Percentiles rank a stretch among this genome's conserved stretches.
Evolutionary conservation across 1,284 basidiomycete species (phyloP).

Genomic region (Xerocomus amazonicus): DNA sequence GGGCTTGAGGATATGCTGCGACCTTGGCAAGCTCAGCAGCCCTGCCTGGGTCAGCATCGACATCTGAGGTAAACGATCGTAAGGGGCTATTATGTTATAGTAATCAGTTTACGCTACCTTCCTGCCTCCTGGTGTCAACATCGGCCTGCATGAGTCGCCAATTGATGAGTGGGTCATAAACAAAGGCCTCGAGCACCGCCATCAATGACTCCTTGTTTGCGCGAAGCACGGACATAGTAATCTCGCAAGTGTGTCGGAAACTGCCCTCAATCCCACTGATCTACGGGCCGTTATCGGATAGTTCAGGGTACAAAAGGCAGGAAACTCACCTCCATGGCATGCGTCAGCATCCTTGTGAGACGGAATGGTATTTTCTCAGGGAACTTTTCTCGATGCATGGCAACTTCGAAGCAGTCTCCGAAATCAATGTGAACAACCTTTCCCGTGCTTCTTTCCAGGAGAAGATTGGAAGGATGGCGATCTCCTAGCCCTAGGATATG

Average conservation of each 20-base stretch:
- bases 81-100: background rate
- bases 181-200: conserved; percentile 95
- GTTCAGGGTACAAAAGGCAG: background rate
- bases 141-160: conserved; percentile 83
- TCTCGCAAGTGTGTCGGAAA: conserved; percentile 94
- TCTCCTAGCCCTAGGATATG: conserved; percentile 99
- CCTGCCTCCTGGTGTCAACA: conserved; percentile 56
- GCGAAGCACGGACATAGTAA: conserved; percentile 94
- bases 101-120: conserved; percentile 41
- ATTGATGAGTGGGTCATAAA: conserved; percentile 87
- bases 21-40: conserved; percentile 63
- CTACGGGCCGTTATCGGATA: conserved; percentile 37
- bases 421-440: conserved; percentile 99
- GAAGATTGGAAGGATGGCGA: conserved; percentile 94
- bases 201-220: conserved; percentile 98
- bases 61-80: conserved; percentile 26
- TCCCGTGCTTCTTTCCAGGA: conserved; percentile 90
- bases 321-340: conserved; percentile 91
- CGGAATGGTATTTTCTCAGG: conserved; percentile 99
- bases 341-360: conserved; percentile 96
- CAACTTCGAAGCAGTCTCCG: conserved; percentile 92
- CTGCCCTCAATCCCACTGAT: conserved; percentile 97
- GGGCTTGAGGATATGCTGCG: conserved; percentile 71
- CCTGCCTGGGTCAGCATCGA: conserved; percentile 48
- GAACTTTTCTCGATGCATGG: conserved; percentile 97